phyloP scores from a whole-genome alignment of 306 rosid species.

The Medicago arabica region DNA sequence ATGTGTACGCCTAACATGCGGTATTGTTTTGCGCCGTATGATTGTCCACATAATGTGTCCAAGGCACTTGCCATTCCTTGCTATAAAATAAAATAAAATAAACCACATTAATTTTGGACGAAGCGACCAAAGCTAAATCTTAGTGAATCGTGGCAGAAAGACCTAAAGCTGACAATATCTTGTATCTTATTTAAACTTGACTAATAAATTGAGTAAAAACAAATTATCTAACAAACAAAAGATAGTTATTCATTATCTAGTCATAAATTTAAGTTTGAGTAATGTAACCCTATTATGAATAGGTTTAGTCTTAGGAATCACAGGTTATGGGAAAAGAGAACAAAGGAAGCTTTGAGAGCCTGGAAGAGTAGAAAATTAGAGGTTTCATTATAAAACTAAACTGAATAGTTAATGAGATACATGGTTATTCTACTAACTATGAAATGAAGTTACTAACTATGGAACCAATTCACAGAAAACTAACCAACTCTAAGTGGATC shows the following conservation, averaged over 20 bases:
- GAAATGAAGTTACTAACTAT: no score
- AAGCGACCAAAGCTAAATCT: neutral
- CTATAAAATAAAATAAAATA: conserved; percentile 33
- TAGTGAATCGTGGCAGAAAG: neutral
- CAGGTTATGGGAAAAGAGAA: neutral
- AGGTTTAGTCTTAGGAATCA: neutral
- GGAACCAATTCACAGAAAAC: no score
- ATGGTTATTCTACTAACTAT: no score
- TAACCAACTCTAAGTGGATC: no score
- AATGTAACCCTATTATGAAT: neutral
- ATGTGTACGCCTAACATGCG: conserved; percentile 66
- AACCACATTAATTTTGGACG: neutral
- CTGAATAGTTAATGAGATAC: no score
- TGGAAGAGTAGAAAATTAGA: neutral
- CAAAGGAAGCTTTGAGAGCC: no score
- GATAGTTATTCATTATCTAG: neutral
- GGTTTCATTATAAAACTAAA: neutral
- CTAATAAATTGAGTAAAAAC: no score
- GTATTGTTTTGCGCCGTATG: conserved; percentile 78
- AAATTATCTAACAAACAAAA: neutral
- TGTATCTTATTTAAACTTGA: no score
- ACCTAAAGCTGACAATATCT: neutral
- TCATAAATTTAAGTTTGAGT: neutral
- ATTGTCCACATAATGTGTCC: conserved; percentile 77
- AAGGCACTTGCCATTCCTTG: conserved; percentile 80